Evolutionary conservation across 129 eudicot genomes (phyloP).

Genomic region (Oenanthe sinensis): DNA sequence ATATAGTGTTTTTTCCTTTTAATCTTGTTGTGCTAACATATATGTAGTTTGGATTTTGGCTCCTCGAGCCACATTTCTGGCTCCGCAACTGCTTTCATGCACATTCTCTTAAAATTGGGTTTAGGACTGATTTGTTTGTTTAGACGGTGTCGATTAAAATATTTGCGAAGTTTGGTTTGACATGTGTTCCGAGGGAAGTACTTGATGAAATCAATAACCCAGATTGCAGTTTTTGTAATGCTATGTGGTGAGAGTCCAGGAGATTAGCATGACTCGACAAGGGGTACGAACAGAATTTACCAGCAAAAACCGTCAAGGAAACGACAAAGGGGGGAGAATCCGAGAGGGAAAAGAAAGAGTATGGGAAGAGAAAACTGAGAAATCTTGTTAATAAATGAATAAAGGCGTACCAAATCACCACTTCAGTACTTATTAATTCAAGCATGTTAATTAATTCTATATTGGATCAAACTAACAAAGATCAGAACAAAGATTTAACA

Average conservation of each 20-base stretch:
- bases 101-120: slow-evolving; percentile 24
- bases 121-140: slow-evolving; percentile 27
- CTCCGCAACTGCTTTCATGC: slow-evolving; percentile 12
- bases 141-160: slow-evolving; percentile 29
- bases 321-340: not conserved
- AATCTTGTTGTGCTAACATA: not conserved
- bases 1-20: too few species aligned
- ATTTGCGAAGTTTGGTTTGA: slow-evolving; percentile 24
- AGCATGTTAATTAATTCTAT: too few species aligned
- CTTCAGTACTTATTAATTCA: too few species aligned
- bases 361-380: not conserved
- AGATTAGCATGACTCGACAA: slow-evolving; percentile 21
- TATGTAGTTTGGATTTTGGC: not conserved
- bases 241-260: slow-evolving; percentile 21
- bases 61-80: not conserved
- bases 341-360: not conserved
- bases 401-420: too few species aligned
- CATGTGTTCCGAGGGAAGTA: slow-evolving; percentile 17
- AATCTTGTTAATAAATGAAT: not conserved
- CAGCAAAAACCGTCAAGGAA: not conserved
- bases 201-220: slow-evolving; percentile 23
- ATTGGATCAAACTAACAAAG: not conserved
- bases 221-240: slow-evolving; percentile 27
- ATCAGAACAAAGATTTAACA: not conserved
- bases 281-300: not conserved